Evolutionary conservation across 108 stramenopile genomes (phyloP), one percentile per base, ranked within the genome.

Genomic region (Cyclotella atomus): DNA sequence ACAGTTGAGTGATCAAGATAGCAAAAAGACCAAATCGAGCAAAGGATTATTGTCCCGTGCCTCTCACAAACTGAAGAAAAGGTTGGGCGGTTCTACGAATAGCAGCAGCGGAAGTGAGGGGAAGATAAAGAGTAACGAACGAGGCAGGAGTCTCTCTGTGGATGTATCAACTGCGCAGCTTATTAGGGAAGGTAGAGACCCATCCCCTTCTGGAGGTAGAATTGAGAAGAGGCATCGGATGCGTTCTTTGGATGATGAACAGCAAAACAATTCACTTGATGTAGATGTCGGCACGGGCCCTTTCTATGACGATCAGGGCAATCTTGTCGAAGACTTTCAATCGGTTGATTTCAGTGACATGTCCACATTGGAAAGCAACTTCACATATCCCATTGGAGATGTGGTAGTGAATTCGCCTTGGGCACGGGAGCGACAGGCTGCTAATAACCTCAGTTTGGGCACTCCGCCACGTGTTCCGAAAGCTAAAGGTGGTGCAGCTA

Each of bases 31-130:
- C 30, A 71, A 71, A 60, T n/a, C 2, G 34, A 71, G 60, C 46
- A 43, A 50, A 35, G 66, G 66, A 36, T 17, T 73, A 0, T 65
- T 64, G 36, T 73, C 72, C 24, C 72, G 72, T 32, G 62, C 72
- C 15, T 55, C 53, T 30, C 52, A 41, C 21, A 54, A 73, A 45
- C 23, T 73, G 17, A 64, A 73, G 41, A 73, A 73, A 21, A 28
- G 63, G 16, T n/a, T 73, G 8, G 52, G 27, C 1, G 53, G 50
- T 30, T 63, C 62, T 9, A n/a, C n/a, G n/a, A n/a, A n/a, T n/a
- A 24, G 65, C 38, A 65, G 29, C 21, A 30, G 25, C 27, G 24
- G 30, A 15, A 27, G 34, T 36, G 21, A 65, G 14, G 21, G 5
- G 2, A 56, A 59, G 21, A 5, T 14, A 46, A 25, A 46, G 24